Evolutionary conservation across 2,329 filamentous ascomycete species (phyloP), one percentile per base, ranked within the genome.

Genomic region (Cadophora gregata): DNA sequence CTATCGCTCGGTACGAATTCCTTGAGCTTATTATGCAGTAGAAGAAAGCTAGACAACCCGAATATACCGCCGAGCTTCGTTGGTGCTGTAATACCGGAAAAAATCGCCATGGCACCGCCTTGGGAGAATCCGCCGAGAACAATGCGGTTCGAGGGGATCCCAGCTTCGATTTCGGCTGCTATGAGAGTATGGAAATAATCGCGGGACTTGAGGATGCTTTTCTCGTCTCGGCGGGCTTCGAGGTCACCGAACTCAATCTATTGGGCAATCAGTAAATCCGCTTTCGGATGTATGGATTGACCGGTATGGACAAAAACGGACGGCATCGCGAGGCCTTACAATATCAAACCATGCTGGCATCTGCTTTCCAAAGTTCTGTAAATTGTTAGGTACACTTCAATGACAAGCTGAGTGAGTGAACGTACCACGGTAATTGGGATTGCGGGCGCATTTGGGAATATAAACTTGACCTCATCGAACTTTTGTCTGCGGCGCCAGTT

Each of bases 311-410:
- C 33, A 33, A 27, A 48, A 68, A 75, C 74, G 70, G 42, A 76
- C 75, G 62, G 58, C 48, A 29, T 70, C 29, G 38, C 69, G 69
- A 71, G 70, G 63, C 66, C 82, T 81, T 81, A 91, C 88, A 77
- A 96, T 90, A 74, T 96, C 91, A 78, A 93, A 96, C 92, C 92
- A 96, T 27, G 90, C 93, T 1, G 93, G 92, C 93, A 97, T 96
- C 29, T 79, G 77, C 85, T 91, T 90, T 63, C 92, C 92, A 69
- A 84, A 83, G 77, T 93, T 93, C 90, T 93, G 71, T 25, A 16
- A 47, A 12, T 7, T 24, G 21, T 75, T 64, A 71, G 63, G 9
- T 29, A 45, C 12, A 24, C 48, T 36, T 21, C 7, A 42, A 33
- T 24, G 14, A 25, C 14, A 50, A n/a, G 51, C 24, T 25, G 29